Evolutionary conservation across 202 grass and related monocot genomes (phyloP).

Genomic region (Eragrostis tef): DNA sequence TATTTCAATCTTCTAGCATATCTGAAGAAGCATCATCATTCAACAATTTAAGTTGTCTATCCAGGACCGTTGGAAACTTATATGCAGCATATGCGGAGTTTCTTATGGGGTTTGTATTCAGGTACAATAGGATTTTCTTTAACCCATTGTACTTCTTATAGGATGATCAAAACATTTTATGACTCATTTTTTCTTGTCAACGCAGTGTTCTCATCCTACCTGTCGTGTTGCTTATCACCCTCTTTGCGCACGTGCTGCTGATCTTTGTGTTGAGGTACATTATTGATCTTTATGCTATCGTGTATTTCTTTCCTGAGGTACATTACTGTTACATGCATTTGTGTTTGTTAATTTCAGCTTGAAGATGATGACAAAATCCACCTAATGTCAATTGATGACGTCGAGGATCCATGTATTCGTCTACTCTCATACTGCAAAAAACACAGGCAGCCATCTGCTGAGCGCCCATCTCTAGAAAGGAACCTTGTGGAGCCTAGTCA

Average conservation of each 20-base stretch:
- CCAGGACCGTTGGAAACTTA: slow-evolving; percentile 96
- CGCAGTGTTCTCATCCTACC: slow-evolving; percentile 89
- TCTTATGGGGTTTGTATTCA: slow-evolving; percentile 98
- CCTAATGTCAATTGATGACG: slow-evolving; percentile 87
- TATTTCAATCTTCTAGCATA: slow-evolving; percentile 19
- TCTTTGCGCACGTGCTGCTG: slow-evolving; percentile 98
- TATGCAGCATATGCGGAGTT: slow-evolving; percentile 98
- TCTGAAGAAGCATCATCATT: slow-evolving; percentile 30
- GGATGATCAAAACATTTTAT: slow-evolving; percentile 38
- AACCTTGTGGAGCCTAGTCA: slow-evolving; percentile 41
- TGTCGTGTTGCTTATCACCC: slow-evolving; percentile 98
- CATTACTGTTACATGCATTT: slow-evolving; percentile 33
- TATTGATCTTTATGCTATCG: slow-evolving; percentile 40
- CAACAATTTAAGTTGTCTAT: slow-evolving; percentile 37
- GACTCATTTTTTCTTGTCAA: slow-evolving; percentile 41
- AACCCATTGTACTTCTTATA: slow-evolving; percentile 15
- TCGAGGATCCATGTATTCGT: slow-evolving; percentile 89
- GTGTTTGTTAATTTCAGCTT: slow-evolving; percentile 66
- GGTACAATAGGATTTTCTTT: slow-evolving; percentile 56
- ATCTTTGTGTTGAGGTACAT: slow-evolving; percentile 92
- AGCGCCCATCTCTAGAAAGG: slow-evolving; percentile 65
- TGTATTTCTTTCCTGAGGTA: slow-evolving; percentile 33
- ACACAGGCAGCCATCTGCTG: slow-evolving; percentile 87
- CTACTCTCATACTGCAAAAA: slow-evolving; percentile 99
- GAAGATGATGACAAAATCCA: slow-evolving; percentile 96